Percentiles rank a stretch among this genome's conserved stretches.
Conservation (phyloP, 495 filamentous ascomycete species). For the Aspergillus biplanus region DNA sequence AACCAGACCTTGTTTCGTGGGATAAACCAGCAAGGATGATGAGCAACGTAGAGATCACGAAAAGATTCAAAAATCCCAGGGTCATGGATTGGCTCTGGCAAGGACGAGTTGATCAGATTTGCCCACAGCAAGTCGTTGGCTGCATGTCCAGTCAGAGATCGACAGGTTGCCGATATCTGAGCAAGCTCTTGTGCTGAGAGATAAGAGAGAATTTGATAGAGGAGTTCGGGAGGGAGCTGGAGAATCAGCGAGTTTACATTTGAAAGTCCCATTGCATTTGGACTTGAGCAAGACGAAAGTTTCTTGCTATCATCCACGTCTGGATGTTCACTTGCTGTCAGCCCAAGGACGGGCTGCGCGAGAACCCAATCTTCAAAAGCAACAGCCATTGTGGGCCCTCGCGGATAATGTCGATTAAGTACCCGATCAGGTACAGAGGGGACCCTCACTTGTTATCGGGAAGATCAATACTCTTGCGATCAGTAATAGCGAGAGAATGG, state of each 20-base stretch:
- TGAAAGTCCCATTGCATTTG: not conserved
- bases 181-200: constrained; percentile 62
- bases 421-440: not conserved
- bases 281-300: constrained; percentile 2
- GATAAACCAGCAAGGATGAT: constrained; percentile 86
- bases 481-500: not conserved
- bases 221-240: constrained; percentile 64
- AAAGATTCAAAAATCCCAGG: constrained; percentile 64
- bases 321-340: constrained; percentile 8
- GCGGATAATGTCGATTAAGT: not conserved
- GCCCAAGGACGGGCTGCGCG: constrained; percentile 17
- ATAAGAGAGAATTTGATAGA: constrained; percentile 63
- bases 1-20: constrained; percentile 84
- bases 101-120: constrained; percentile 60
- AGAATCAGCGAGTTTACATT: constrained; percentile 34
- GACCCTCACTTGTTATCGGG: not conserved
- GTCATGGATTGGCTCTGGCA: constrained; percentile 51
- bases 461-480: not conserved
- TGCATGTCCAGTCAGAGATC: constrained; percentile 52
- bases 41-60: constrained; percentile 69
- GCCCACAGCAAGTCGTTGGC: constrained; percentile 66
- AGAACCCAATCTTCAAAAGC: constrained; percentile 16
- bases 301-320: constrained; percentile 12
- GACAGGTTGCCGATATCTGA: constrained; percentile 58
- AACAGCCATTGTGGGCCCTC: constrained; percentile 21